Conservation (phyloP, 768 basidiomycete species). For the Boletellus sp. region DNA sequence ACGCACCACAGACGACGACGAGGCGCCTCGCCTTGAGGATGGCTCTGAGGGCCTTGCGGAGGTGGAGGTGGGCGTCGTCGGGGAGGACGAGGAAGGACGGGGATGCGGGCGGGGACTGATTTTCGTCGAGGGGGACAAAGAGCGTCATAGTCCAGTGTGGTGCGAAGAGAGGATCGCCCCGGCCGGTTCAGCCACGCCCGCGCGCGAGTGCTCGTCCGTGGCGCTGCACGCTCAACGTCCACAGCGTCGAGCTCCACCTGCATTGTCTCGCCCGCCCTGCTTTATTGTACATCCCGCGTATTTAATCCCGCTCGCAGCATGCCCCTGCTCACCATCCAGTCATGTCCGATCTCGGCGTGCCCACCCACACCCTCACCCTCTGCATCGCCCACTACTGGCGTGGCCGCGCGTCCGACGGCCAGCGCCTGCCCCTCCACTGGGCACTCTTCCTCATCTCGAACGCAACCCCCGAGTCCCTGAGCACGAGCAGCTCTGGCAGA, state of each 20-base stretch:
- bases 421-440: conserved; percentile 28
- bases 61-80: conserved; percentile 43
- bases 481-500: conserved; percentile 18
- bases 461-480: conserved; percentile 20
- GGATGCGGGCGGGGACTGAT: conserved; percentile 42
- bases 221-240: conserved; percentile 26
- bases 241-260: conserved; percentile 5
- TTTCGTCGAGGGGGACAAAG: conserved; percentile 55
- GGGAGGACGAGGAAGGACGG: conserved; percentile 55
- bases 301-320: background rate
- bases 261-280: conserved; percentile 9
- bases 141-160: conserved; percentile 50
- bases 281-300: conserved; percentile 15
- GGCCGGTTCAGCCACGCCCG: too few relatives aligned
- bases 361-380: conserved; percentile 18
- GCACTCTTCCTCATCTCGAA: conserved; percentile 28
- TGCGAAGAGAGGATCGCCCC: conserved; percentile 17
- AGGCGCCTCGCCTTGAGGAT: conserved; percentile 78
- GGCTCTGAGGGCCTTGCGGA: conserved; percentile 55
- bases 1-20: conserved; percentile 83
- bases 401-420: conserved; percentile 17
- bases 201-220: conserved; percentile 15
- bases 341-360: conserved; percentile 17
- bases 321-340: background rate
- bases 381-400: conserved; percentile 33